These are phyloP conservation scores for Fusarium hostae DNA, from an alignment of 2,329 filamentous ascomycete species.

Conservation along the genomic window DNA sequence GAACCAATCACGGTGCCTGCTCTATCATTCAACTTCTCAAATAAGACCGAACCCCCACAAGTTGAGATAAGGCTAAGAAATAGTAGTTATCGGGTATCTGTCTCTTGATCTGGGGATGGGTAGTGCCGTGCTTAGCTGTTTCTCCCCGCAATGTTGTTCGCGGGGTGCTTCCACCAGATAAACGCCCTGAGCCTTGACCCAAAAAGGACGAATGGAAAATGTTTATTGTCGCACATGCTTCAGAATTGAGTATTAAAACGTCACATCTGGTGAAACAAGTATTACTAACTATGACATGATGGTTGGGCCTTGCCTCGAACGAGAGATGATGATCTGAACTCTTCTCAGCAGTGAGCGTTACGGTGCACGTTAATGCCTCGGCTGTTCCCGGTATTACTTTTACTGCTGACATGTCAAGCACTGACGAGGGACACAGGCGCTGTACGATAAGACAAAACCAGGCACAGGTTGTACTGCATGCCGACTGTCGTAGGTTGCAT, in stretches of 20 bases:
- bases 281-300: background rate
- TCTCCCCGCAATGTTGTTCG: background rate
- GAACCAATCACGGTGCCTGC: conserved; percentile 2
- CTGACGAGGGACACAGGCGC: background rate
- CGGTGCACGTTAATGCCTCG: background rate
- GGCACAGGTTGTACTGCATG: background rate
- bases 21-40: background rate
- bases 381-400: conserved; percentile 1
- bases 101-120: conserved; percentile 1
- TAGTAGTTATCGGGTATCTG: background rate
- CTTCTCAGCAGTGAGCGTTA: background rate
- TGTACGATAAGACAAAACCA: background rate
- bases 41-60: background rate
- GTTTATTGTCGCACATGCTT: background rate
- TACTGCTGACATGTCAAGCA: background rate
- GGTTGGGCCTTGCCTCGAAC: background rate
- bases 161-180: too few species aligned
- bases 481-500: conserved; percentile 4
- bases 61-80: background rate
- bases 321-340: conserved; percentile 3
- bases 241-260: background rate
- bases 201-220: too few species aligned
- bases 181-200: too few species aligned
- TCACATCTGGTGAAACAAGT: background rate
- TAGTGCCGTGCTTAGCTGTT: background rate